Base-by-base conservation (phyloP, 495 filamentous ascomycete genomes). In the Annulohypoxylon bovei region DNA sequence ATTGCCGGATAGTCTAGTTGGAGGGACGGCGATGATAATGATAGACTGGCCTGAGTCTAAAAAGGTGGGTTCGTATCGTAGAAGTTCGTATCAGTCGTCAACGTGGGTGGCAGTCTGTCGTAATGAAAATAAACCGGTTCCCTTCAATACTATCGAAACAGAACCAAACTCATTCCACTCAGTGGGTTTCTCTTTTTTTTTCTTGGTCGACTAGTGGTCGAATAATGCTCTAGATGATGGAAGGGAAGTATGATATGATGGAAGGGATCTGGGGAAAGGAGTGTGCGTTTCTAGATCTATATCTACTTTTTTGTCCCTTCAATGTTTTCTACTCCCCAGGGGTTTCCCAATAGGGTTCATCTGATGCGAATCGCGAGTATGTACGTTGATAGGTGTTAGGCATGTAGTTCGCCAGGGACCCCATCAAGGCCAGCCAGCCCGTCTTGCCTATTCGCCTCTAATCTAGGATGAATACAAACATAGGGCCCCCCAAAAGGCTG, bases 21-120 rank as follows among this genome's bases (percentile, higher is more conserved):
- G 30, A 57, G 47, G 64, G 60, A 60, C 35, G 47, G 49, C 32
- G 56, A 32, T 40, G 61, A 68, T 57, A 52, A 57, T 61, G 65
- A 72, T 68, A 72, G 60, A 72, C 64, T 72, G 56, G 70, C 65
- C 70, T 18, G 70, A 68, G 65, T 72, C 70, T 68, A 68, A 28
- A 61, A 67, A 49, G 59, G 57, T 63, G 67, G 59, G 64, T 68
- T 72, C 64, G 64, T 72, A 72, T 72, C 70, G 70, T 72, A 25
- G 27, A 65, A 65, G 35, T 23, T 72, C 70, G 70, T 72, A 68
- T 72, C 60, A 61, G 58, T 70, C 64, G 63, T 72, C 37, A 67
- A 65, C 57, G 58, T 65, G 63, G 25, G 53, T 72, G 47, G 58
- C 64, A 65, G 37, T 65, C 53, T 72, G 69, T 64, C 69, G 69